Conservation (phyloP, 148 eudicot genomes). For the Cornus suecica region DNA sequence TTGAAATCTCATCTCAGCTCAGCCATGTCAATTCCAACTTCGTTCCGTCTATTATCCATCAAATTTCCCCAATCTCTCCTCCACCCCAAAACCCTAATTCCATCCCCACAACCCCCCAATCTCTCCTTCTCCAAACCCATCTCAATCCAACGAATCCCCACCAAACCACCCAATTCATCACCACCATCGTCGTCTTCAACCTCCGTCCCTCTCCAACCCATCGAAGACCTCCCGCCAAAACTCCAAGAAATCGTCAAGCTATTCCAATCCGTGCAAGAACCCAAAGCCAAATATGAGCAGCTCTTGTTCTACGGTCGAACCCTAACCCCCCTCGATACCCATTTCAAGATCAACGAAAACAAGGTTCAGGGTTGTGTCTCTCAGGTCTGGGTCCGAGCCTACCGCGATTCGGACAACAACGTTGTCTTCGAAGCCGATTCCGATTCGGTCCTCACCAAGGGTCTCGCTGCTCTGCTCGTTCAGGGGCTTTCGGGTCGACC, state of each 20-base stretch:
- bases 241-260: constrained; percentile 78
- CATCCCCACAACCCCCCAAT: constrained; percentile 14
- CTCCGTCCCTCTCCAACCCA: constrained; percentile 41
- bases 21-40: constrained; percentile 44
- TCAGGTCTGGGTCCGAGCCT: constrained; percentile 92
- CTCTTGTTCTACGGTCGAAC: no score
- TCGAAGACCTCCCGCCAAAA: constrained; percentile 15
- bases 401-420: constrained; percentile 39
- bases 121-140: constrained; percentile 47
- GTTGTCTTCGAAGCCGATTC: constrained; percentile 81
- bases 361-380: constrained; percentile 96
- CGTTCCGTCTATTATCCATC: constrained; percentile 28
- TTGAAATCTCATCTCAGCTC: neutral
- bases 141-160: constrained; percentile 51
- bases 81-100: constrained; percentile 26
- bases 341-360: constrained; percentile 58
- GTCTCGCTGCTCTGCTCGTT: constrained; percentile 86
- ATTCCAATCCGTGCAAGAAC: no score
- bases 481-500: constrained; percentile 78
- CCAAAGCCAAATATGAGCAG: no score
- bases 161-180: constrained; percentile 30
- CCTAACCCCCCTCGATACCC: constrained; percentile 38
- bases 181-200: constrained; percentile 26
- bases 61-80: constrained; percentile 35
- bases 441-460: constrained; percentile 78